phyloP scores from a whole-genome alignment of 2,329 filamentous ascomycete genomes.

The Ophiostoma ips region DNA sequence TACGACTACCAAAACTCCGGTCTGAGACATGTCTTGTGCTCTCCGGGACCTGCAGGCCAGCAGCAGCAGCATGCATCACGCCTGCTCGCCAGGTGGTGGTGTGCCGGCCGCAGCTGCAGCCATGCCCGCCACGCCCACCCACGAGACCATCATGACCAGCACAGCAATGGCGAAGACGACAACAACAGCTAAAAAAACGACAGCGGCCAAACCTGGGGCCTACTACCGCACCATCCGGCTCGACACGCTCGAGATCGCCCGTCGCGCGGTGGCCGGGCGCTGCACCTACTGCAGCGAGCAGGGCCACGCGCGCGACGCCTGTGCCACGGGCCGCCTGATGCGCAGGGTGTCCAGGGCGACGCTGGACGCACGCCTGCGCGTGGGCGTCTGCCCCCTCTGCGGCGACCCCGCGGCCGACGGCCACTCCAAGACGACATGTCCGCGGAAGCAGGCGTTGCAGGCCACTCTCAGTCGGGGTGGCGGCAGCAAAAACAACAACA shows the following conservation, averaged over 20 bases:
- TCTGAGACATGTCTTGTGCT: too few relatives aligned
- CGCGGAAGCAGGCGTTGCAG: background rate
- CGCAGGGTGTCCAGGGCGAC: conserved; percentile 7
- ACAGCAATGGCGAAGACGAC: too few relatives aligned
- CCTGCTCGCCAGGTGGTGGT: too few relatives aligned
- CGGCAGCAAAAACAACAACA: too few relatives aligned
- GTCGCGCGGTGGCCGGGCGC: background rate
- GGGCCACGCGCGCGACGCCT: conserved; percentile 7
- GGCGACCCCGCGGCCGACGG: conserved; percentile 6
- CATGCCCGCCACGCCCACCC: background rate
- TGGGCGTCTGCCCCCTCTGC: conserved; percentile 9
- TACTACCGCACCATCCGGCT: conserved; percentile 4
- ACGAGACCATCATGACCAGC: too few relatives aligned
- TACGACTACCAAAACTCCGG: too few relatives aligned
- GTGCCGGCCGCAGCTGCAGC: too few relatives aligned
- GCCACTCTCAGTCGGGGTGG: background rate
- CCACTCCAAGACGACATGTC: conserved; percentile 9
- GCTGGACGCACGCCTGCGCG: conserved; percentile 2
- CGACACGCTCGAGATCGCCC: background rate
- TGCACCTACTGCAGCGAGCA: conserved; percentile 11
- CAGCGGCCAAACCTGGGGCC: background rate
- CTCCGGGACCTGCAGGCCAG: too few relatives aligned
- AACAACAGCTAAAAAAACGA: background rate
- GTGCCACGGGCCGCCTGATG: conserved; percentile 10
- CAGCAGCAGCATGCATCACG: too few relatives aligned